Percentiles rank a stretch among this genome's conserved stretches.
These are phyloP conservation scores for Linnemannia elongata DNA, from an alignment of 192 early-diverging fungal species.

Conservation along the genomic window DNA sequence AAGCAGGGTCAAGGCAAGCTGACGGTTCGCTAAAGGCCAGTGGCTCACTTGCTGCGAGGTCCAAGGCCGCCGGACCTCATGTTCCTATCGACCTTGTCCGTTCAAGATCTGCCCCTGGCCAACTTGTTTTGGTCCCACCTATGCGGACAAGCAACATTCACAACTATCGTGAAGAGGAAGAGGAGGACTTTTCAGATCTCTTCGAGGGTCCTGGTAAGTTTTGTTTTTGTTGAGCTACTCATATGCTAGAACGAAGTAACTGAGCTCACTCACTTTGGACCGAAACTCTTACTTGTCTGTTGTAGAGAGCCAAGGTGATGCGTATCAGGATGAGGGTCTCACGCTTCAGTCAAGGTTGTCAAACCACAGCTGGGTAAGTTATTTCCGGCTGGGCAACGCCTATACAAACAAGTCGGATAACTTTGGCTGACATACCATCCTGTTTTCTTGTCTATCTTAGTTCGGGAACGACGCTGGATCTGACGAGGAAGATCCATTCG, in stretches of 20 bases:
- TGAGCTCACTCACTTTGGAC: not conserved
- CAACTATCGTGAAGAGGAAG: conserved; percentile 42
- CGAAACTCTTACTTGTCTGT: not conserved
- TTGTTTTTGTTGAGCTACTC: too few species aligned
- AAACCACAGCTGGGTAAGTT: conserved; percentile 58
- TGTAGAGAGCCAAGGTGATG: conserved; percentile 24
- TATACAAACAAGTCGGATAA: too few species aligned
- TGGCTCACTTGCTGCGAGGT: conserved; percentile 37
- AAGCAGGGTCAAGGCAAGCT: not conserved
- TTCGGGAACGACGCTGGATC: conserved; percentile 57
- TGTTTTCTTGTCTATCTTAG: not conserved
- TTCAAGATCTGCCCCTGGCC: conserved; percentile 47
- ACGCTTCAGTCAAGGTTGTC: conserved; percentile 55
- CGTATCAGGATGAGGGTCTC: conserved; percentile 42
- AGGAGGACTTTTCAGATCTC: conserved; percentile 52
- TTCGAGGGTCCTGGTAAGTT: conserved; percentile 23
- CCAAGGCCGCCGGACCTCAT: conserved; percentile 18
- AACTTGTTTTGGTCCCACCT: conserved; percentile 31
- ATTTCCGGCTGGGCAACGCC: too few species aligned
- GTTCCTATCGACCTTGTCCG: conserved; percentile 46
- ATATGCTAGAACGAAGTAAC: too few species aligned
- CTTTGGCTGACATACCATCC: not conserved
- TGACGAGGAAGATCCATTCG: conserved; percentile 67
- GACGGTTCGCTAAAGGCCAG: conserved; percentile 18
- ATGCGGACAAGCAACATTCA: conserved; percentile 23